These are phyloP conservation scores for Cercospora sojina DNA, from an alignment of 2,329 filamentous ascomycete genomes.

Conservation along the genomic window DNA sequence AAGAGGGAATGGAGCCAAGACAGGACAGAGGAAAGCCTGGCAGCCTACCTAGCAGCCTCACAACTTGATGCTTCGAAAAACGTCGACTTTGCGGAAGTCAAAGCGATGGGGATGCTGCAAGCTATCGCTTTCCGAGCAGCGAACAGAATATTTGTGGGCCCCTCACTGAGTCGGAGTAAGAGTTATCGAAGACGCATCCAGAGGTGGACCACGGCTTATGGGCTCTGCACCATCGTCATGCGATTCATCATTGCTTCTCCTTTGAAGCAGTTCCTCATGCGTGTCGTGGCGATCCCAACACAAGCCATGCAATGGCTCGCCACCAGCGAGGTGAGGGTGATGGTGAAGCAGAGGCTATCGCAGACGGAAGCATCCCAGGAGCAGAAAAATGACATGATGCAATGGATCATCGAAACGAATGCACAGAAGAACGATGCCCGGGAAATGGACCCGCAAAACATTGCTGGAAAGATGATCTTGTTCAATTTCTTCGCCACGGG, in stretches of 20 bases:
- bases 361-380: background rate
- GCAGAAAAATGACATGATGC: slow-evolving; percentile 17
- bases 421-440: slow-evolving; percentile 4
- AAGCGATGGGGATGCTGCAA: slow-evolving; percentile 13
- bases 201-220: slow-evolving; percentile 15
- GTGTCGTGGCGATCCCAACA: slow-evolving; percentile 3
- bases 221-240: slow-evolving; percentile 16
- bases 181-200: slow-evolving; percentile 12
- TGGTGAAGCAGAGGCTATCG: background rate
- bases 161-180: slow-evolving; percentile 16
- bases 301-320: slow-evolving; percentile 9
- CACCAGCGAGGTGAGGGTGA: background rate
- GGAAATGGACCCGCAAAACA: slow-evolving; percentile 16
- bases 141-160: slow-evolving; percentile 24
- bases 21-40: too few relatives aligned
- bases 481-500: slow-evolving; percentile 30
- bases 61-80: background rate
- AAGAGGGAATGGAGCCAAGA: too few relatives aligned
- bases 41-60: too few relatives aligned
- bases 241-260: slow-evolving; percentile 3
- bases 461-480: slow-evolving; percentile 21
- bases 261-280: slow-evolving; percentile 9
- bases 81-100: slow-evolving; percentile 8
- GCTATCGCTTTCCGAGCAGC: slow-evolving; percentile 22
- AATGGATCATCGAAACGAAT: slow-evolving; percentile 24